Base-by-base conservation (phyloP, 352 stramenopile genomes). In the Pythium grandisporangium region DNA sequence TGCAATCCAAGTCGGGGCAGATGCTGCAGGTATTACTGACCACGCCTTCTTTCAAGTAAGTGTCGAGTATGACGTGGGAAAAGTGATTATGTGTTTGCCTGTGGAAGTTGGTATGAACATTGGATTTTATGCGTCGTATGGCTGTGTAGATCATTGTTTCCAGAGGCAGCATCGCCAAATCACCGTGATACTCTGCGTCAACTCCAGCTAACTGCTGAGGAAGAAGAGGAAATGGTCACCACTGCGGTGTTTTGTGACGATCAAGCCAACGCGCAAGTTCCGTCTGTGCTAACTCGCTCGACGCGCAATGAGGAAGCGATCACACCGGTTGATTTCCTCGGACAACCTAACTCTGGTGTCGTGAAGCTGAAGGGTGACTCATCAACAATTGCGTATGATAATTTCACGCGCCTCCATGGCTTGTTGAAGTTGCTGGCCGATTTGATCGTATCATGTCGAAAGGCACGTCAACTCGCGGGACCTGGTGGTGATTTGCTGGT, bases 1-100 rank as follows among this genome's bases (percentile, higher is more conserved):
- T 92, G 78, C 57, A 78, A 21, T 84, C 68, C 35, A 92, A 89
- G 56, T 88, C 78, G 4, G 78, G 78, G 5, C 65, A 93, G 38
- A 87, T 93, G 76, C 68, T 93, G 0, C 69, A 89, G 37, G 55
- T 93, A 32, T 38, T 93, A 32, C 61, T 93, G 6, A 86, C 66
- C 11, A 90, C 79, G 3, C 74, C 76, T 12, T 88, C 76, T 7
- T 93, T 93, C 54, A 86, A 82, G 70, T 83, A 78, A 34, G 38
- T 48, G n/a, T 1, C n/a, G n/a, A n/a, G n/a, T n/a, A n/a, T n/a
- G n/a, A n/a, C n/a, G n/a, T n/a, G n/a, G n/a, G n/a, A n/a, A n/a
- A n/a, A n/a, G n/a, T n/a, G n/a, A n/a, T n/a, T n/a, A n/a, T n/a
- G n/a, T n/a, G n/a, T n/a, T n/a, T n/a, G n/a, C n/a, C n/a, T n/a